Conservation (phyloP, 805 yeast genomes). For the Novakomyces olei region DNA sequence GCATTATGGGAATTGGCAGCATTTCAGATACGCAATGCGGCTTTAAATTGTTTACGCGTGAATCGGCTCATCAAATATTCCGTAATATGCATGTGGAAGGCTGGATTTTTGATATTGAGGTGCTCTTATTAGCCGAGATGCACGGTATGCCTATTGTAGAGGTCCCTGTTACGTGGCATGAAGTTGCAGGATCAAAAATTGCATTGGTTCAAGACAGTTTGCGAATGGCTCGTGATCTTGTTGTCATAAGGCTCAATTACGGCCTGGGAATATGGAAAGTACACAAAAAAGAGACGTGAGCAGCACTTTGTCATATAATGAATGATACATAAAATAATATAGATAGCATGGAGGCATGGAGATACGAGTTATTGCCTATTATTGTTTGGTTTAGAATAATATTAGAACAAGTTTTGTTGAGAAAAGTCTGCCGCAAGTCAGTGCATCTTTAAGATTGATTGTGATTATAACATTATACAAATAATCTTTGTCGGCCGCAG, state of each 20-base stretch:
- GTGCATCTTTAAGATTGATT: too few relatives aligned
- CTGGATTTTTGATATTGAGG: conserved; percentile 96
- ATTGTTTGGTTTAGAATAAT: too few relatives aligned
- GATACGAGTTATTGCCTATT: too few relatives aligned
- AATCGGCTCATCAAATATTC: conserved; percentile 42
- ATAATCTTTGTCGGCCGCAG: too few relatives aligned
- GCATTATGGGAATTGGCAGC: conserved; percentile 64
- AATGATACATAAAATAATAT: too few relatives aligned
- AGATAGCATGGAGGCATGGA: too few relatives aligned
- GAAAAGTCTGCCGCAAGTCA: too few relatives aligned
- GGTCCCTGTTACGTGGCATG: conserved; percentile 87
- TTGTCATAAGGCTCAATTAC: conserved; percentile 77
- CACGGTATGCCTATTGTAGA: conserved; percentile 49
- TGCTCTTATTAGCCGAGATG: conserved; percentile 55
- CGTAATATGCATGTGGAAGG: conserved; percentile 91
- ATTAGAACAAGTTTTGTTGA: too few relatives aligned
- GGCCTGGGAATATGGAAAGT: conserved; percentile 40
- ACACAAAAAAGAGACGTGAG: too few relatives aligned
- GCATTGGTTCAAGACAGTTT: conserved; percentile 78
- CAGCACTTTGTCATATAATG: too few relatives aligned
- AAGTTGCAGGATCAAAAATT: conserved; percentile 84
- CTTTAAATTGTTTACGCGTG: conserved; percentile 67
- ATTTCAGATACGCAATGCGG: conserved; percentile 95
- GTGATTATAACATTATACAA: too few relatives aligned
- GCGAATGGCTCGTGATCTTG: conserved; percentile 81